Conservation (phyloP, 208 protist genomes). For the Acanthamoeba sp. region DNA sequence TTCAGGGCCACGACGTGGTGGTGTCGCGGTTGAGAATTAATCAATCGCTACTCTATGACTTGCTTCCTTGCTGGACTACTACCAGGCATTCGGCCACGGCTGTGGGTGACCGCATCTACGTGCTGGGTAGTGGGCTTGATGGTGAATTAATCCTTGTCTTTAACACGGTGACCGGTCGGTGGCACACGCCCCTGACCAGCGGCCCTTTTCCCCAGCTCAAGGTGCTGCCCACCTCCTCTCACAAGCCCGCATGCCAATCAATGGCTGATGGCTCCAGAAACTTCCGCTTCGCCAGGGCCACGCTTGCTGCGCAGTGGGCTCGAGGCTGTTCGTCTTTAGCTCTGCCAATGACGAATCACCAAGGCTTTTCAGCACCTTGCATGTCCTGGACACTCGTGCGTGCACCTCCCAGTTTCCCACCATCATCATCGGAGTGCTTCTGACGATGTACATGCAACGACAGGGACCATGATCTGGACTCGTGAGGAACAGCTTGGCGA, state of each 20-base stretch:
- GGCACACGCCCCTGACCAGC: background rate
- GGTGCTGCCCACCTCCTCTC: too few species aligned
- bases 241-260: background rate
- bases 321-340: background rate
- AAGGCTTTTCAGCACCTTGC: background rate
- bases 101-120: background rate
- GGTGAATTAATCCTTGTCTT: background rate
- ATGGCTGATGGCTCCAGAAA: too few species aligned
- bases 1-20: too few species aligned
- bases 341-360: background rate
- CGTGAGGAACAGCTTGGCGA: background rate
- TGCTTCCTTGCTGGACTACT: too few species aligned
- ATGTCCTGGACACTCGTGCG: background rate
- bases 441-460: too few species aligned
- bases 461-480: background rate
- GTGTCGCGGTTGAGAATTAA: too few species aligned
- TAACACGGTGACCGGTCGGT: background rate
- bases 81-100: background rate
- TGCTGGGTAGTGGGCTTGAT: background rate
- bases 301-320: background rate
- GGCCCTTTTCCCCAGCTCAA: too few species aligned
- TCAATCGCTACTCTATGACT: too few species aligned
- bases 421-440: too few species aligned
- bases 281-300: too few species aligned
- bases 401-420: too few species aligned